These are phyloP conservation scores for Tuber melanosporum DNA, from an alignment of 495 filamentous ascomycete species.

Conservation along the genomic window DNA sequence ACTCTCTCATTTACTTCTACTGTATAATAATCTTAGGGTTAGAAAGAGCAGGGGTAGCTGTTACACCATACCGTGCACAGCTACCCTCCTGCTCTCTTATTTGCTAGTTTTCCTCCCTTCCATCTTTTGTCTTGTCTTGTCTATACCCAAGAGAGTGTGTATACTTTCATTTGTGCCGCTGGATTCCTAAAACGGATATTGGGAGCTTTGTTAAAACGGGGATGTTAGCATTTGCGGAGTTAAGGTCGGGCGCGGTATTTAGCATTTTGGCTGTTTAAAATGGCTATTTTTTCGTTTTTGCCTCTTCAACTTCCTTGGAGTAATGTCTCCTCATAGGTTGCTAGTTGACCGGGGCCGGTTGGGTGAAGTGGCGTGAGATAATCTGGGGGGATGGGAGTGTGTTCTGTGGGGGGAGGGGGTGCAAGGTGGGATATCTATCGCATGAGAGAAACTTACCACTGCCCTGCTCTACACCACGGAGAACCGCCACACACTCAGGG, in stretches of 20 bases:
- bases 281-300: neutral
- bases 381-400: neutral
- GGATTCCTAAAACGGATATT: neutral
- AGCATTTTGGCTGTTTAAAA: neutral
- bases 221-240: neutral
- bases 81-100: neutral
- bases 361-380: neutral
- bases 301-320: neutral
- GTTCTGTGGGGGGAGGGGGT: neutral
- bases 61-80: neutral
- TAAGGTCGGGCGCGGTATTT: neutral
- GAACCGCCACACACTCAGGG: neutral
- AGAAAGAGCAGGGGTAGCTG: neutral
- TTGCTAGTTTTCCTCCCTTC: neutral
- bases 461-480: neutral
- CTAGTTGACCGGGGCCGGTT: neutral
- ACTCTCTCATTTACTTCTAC: neutral
- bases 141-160: slow-evolving; percentile 6
- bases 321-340: neutral
- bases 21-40: neutral
- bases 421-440: neutral
- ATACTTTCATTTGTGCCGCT: neutral
- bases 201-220: neutral
- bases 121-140: slow-evolving; percentile 3
- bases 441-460: neutral